phyloP scores from a whole-genome alignment of 371 early-diverging fungal genomes.

The Mortierella sp. region DNA sequence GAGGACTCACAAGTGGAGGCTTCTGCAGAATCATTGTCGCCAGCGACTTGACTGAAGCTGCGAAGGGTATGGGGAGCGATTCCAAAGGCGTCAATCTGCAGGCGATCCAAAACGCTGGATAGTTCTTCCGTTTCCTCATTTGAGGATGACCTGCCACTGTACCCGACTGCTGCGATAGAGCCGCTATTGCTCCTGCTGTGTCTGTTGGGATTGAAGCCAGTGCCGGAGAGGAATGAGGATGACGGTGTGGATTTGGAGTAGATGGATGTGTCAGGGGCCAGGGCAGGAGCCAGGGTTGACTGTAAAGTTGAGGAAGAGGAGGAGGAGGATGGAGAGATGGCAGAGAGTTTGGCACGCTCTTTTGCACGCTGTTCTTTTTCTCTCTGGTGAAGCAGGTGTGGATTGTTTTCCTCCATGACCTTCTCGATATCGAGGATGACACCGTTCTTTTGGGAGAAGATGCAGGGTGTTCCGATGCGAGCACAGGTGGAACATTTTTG shows the following conservation, averaged over 20 bases:
- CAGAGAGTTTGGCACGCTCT: slow-evolving; percentile 31
- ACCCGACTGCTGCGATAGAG: slow-evolving; percentile 10
- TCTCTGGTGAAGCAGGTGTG: slow-evolving; percentile 47
- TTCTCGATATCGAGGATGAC: slow-evolving; percentile 54
- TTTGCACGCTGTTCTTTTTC: slow-evolving; percentile 51
- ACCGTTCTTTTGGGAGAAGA: slow-evolving; percentile 56
- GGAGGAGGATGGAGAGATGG: not conserved
- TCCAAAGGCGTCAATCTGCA: slow-evolving; percentile 57
- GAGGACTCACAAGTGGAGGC: slow-evolving; percentile 32
- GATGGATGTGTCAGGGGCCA: slow-evolving; percentile 20
- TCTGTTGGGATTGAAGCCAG: slow-evolving; percentile 9
- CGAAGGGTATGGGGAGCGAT: slow-evolving; percentile 57
- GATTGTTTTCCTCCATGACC: slow-evolving; percentile 58
- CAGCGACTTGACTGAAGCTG: slow-evolving; percentile 54
- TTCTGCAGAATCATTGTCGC: slow-evolving; percentile 49
- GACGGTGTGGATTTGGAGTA: slow-evolving; percentile 40
- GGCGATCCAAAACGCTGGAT: slow-evolving; percentile 45
- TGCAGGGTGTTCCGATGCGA: slow-evolving; percentile 51
- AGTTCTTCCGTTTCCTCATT: slow-evolving; percentile 52
- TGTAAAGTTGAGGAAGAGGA: not conserved
- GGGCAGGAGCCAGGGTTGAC: slow-evolving; percentile 6
- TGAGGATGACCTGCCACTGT: slow-evolving; percentile 20
- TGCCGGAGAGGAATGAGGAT: slow-evolving; percentile 22
- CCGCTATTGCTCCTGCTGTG: slow-evolving; percentile 38
- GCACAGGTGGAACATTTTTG: slow-evolving; percentile 54